These are phyloP conservation scores for Boletus pseudopeckii DNA, from an alignment of 768 basidiomycete genomes.

Conservation along the genomic window DNA sequence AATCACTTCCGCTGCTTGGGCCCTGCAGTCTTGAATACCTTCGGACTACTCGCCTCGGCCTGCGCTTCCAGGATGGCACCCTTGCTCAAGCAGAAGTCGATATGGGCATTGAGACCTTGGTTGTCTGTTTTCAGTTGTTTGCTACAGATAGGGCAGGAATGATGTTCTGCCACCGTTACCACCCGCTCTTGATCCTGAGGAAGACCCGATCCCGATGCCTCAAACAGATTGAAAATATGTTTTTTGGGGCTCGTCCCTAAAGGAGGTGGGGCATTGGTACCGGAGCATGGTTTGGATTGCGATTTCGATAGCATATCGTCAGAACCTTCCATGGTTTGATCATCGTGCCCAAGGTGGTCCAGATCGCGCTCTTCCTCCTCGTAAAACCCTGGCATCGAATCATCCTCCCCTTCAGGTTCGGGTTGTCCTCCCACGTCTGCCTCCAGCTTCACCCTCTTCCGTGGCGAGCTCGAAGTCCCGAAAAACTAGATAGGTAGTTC, in stretches of 20 bases:
- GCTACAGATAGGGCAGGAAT: constrained; percentile 70
- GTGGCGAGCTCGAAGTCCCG: constrained; percentile 36
- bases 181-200: constrained; percentile 12
- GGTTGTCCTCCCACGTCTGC: constrained; percentile 6
- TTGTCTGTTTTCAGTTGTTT: constrained; percentile 68
- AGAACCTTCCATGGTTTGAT: constrained; percentile 2
- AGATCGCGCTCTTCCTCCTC: constrained; percentile 41
- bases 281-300: constrained; percentile 16
- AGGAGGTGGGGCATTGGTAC: not conserved
- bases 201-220: constrained; percentile 15
- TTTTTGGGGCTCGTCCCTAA: not conserved
- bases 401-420: constrained; percentile 27
- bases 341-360: constrained; percentile 10
- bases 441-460: constrained; percentile 40
- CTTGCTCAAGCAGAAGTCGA: constrained; percentile 85
- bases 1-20: constrained; percentile 18
- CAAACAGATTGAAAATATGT: not conserved
- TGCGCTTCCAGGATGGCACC: constrained; percentile 75
- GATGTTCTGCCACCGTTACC: constrained; percentile 12
- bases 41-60: constrained; percentile 23
- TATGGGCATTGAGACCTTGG: constrained; percentile 75
- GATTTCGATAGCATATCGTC: constrained; percentile 2
- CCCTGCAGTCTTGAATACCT: not conserved
- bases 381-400: constrained; percentile 51
- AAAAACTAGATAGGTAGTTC: constrained; percentile 49